These are phyloP conservation scores for Vigna trinervia DNA, from an alignment of 306 rosid genomes.

Conservation along the genomic window DNA sequence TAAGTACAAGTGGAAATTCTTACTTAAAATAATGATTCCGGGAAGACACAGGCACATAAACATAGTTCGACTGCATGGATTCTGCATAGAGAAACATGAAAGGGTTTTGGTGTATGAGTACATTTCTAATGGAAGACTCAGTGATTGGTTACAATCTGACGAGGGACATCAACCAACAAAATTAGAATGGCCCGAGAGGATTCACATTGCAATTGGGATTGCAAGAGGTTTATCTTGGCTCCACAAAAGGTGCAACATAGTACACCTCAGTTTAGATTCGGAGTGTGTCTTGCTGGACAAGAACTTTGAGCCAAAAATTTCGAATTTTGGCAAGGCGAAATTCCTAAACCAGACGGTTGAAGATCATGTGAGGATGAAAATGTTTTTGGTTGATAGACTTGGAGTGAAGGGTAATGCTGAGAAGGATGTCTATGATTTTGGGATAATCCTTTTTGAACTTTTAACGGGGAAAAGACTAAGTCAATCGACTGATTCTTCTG, in stretches of 20 bases:
- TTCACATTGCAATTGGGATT: constrained; percentile 53
- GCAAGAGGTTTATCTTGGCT: constrained; percentile 55
- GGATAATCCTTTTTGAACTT: constrained; percentile 51
- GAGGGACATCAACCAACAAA: neutral
- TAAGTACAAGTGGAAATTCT: constrained; percentile 36
- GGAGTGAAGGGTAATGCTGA: constrained; percentile 26
- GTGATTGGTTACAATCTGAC: constrained; percentile 40
- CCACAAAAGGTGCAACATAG: constrained; percentile 37
- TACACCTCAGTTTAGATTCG: constrained; percentile 44
- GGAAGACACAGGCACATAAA: constrained; percentile 46
- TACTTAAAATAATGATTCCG: constrained; percentile 37
- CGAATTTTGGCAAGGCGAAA: constrained; percentile 45
- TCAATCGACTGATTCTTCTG: constrained; percentile 26
- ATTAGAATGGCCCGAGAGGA: constrained; percentile 39
- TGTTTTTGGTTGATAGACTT: constrained; percentile 19
- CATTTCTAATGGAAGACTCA: constrained; percentile 50
- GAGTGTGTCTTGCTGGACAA: constrained; percentile 48
- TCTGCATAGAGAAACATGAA: constrained; percentile 41
- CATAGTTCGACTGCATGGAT: constrained; percentile 38
- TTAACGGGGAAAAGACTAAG: constrained; percentile 42
- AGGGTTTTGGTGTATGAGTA: constrained; percentile 43
- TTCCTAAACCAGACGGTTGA: constrained; percentile 2
- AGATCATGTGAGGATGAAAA: constrained; percentile 18
- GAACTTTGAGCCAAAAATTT: constrained; percentile 51
- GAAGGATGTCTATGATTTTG: constrained; percentile 53